A percentile compares a stretch with the other conserved stretches of the same genome.
Conservation (phyloP, 2,329 filamentous ascomycete species). For the Davidsoniella eucalypti region DNA sequence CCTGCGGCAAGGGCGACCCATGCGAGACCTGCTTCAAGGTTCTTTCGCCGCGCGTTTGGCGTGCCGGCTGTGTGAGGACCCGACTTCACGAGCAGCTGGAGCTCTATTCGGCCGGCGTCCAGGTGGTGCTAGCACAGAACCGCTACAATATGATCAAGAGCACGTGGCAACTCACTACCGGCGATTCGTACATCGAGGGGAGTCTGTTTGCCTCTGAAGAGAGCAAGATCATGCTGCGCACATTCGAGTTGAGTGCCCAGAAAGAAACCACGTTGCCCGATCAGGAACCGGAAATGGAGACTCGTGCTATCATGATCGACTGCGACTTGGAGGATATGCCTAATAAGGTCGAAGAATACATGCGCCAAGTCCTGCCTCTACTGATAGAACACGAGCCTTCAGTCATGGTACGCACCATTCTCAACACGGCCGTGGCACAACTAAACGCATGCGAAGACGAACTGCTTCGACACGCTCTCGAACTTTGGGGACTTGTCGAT, state of each 20-base stretch:
- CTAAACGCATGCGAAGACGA: slow-evolving; percentile 33
- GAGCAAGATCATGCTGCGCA: slow-evolving; percentile 14
- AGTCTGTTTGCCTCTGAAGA: slow-evolving; percentile 40
- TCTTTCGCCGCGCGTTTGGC: slow-evolving; percentile 47
- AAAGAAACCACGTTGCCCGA: slow-evolving; percentile 18
- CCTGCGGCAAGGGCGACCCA: slow-evolving; percentile 45
- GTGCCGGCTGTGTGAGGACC: slow-evolving; percentile 44
- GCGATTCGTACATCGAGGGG: slow-evolving; percentile 36
- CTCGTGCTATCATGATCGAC: slow-evolving; percentile 38
- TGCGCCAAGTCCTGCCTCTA: slow-evolving; percentile 38
- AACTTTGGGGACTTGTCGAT: slow-evolving; percentile 49
- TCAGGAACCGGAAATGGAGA: slow-evolving; percentile 21
- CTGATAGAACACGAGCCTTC: slow-evolving; percentile 45
- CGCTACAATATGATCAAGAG: slow-evolving; percentile 39
- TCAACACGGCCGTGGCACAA: slow-evolving; percentile 35
- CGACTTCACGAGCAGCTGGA: slow-evolving; percentile 45
- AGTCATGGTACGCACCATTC: slow-evolving; percentile 40
- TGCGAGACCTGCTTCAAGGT: slow-evolving; percentile 49
- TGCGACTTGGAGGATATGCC: slow-evolving; percentile 44
- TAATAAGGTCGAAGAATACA: slow-evolving; percentile 41
- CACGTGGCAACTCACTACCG: slow-evolving; percentile 30
- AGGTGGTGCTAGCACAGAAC: slow-evolving; percentile 44
- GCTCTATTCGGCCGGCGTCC: slow-evolving; percentile 46
- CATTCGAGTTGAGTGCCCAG: slow-evolving; percentile 19
- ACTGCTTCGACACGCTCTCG: slow-evolving; percentile 39